Conservation (phyloP, 2,329 filamentous ascomycete species). For the Samsoniella hepiali region DNA sequence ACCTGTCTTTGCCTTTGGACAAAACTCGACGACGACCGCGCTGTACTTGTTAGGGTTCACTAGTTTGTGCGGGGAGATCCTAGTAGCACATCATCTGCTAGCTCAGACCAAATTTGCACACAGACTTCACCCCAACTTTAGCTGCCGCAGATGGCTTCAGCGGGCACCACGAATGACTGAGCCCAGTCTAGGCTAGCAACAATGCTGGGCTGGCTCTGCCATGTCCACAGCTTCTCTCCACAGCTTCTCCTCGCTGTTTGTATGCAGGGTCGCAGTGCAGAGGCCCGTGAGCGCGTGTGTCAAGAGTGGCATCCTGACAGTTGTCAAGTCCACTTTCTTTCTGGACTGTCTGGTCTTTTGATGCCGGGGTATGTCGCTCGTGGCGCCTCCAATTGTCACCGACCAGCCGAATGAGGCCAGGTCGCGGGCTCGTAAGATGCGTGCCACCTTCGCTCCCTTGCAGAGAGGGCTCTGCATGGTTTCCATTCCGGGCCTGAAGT, state of each 20-base stretch:
- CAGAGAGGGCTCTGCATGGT: background rate
- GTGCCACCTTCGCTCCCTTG: background rate
- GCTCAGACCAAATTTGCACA: background rate
- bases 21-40: background rate
- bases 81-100: constrained; percentile 12
- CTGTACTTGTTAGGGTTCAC: background rate
- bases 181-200: background rate
- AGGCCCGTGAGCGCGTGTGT: background rate
- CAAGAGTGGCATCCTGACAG: background rate
- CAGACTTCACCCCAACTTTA: background rate
- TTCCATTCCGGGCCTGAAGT: background rate
- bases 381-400: background rate
- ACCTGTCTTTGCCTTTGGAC: background rate
- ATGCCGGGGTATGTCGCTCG: background rate
- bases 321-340: background rate
- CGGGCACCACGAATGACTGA: background rate
- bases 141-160: background rate
- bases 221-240: background rate
- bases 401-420: background rate
- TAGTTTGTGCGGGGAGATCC: constrained; percentile 10
- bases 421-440: background rate
- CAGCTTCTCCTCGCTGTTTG: background rate
- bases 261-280: background rate
- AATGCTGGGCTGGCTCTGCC: background rate
- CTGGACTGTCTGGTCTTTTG: background rate